These are phyloP conservation scores for Sphagnum fallax DNA, from an alignment of 228 moss, liverwort and hornwort species.

Conservation along the genomic window DNA sequence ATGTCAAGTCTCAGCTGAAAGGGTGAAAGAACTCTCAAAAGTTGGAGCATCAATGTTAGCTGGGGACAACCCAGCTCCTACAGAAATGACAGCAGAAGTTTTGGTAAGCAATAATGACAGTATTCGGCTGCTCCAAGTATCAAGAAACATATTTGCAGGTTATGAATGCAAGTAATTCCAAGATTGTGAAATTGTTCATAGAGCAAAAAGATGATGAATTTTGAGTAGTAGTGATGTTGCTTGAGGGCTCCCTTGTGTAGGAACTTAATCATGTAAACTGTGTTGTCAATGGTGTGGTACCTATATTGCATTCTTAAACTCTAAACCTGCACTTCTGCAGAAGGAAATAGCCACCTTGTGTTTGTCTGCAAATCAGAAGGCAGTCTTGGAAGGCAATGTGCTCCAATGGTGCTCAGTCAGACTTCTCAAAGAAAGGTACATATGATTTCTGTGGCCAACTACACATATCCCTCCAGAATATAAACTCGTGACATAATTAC, in stretches of 20 bases:
- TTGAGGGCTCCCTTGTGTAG: too few species aligned
- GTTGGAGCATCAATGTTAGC: conserved; percentile 13
- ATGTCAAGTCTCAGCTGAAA: conserved; percentile 34
- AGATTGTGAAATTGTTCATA: not conserved
- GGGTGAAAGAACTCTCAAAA: conserved; percentile 18
- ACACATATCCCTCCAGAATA: not conserved
- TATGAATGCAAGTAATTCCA: conserved; percentile 1
- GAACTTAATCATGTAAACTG: too few species aligned
- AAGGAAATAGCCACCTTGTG: conserved; percentile 9
- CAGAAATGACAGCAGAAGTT: not conserved
- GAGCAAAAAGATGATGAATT: too few species aligned
- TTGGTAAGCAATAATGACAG: not conserved
- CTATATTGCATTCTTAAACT: too few species aligned
- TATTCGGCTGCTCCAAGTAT: conserved; percentile 3
- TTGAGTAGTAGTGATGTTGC: too few species aligned
- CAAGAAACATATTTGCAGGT: not conserved
- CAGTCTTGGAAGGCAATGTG: conserved; percentile 25
- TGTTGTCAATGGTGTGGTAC: too few species aligned
- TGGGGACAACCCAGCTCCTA: not conserved
- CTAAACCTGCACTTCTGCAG: conserved; percentile 3
- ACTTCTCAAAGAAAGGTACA: conserved; percentile 28
- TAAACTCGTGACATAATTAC: not conserved
- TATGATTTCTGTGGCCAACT: conserved; percentile 3
- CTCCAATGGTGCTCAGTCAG: conserved; percentile 55
- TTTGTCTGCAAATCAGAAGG: conserved; percentile 13